Base-by-base conservation (phyloP, 805 yeast genomes). In the Lachancea sp. region DNA sequence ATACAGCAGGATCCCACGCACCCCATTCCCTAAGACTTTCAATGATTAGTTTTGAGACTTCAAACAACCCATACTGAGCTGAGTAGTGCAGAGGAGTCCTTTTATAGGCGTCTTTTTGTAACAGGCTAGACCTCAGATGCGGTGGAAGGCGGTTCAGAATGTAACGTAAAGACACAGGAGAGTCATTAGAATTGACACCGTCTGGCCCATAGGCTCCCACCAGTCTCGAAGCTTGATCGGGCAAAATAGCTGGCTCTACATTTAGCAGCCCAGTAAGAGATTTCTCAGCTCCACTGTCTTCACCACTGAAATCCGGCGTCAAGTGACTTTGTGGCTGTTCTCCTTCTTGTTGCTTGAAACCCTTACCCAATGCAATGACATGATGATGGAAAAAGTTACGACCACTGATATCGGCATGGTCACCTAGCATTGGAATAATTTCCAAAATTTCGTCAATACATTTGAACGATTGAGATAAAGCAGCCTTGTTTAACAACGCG, bases 81-180 rank as follows among this genome's bases (percentile, higher is more conserved):
- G 95, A 80, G 59, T 89, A 89, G 63, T 90, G 97, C 41, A 90
- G 66, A 0, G 97, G 95, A 0, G 96, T 83, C 45, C 96, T 72
- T 46, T 70, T 71, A 56, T 86, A 84, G 43, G 75, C 78, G 58
- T 89, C 97, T 32, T 73, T 75, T 38, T 82, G 80, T 34, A 80
- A 63, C 17, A 89, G 65, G 2, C 74, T 71, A 18, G 70, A 64
- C 45, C 79, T 71, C 45, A 77, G 65, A 46, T 71, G 72, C 1
- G 71, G 69, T 1, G 77, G 78, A 16, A 87, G 59, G 34, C 71
- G 69, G 12, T 70, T 65, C 40, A 88, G 68, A 23, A 87, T 70
- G 54, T 77, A 77, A 5, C 64, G 58, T 33, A 86, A 66, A 3
- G 88, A 83, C 13, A 70, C 69, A 11, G 78, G 74, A 23, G 78